A percentile compares a stretch with the other conserved stretches of the same genome.
phyloP scores from a whole-genome alignment of 805 yeast species.

The Saturnispora dispora region DNA sequence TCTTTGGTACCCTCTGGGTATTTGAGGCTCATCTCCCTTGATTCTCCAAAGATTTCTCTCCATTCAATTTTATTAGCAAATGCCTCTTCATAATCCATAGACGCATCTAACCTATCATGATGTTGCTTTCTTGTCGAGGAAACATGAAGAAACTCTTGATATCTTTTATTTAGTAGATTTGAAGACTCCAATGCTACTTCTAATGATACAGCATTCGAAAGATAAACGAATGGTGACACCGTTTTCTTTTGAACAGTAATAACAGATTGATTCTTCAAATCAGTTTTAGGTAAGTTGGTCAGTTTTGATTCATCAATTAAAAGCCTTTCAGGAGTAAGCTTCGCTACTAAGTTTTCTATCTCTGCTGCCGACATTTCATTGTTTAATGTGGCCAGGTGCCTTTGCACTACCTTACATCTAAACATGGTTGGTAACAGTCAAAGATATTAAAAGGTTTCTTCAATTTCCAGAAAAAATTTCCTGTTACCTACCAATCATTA shows the following conservation, averaged over 20 bases:
- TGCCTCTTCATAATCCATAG: slow-evolving; percentile 1
- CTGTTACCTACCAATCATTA: no score
- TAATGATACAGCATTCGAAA: slow-evolving; percentile 13
- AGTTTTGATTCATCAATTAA: not conserved
- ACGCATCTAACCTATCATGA: not conserved
- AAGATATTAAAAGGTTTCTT: not conserved
- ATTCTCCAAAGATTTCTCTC: not conserved
- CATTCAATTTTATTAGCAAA: not conserved
- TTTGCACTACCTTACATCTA: not conserved
- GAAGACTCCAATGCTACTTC: slow-evolving; percentile 9
- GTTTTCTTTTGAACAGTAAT: slow-evolving; percentile 1
- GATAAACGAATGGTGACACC: slow-evolving; percentile 9
- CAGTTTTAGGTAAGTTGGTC: not conserved
- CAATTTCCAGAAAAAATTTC: not conserved
- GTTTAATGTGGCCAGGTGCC: not conserved
- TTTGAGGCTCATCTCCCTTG: not conserved
- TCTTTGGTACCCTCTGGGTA: slow-evolving; percentile 5
- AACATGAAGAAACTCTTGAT: not conserved
- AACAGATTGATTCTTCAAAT: not conserved
- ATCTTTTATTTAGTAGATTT: not conserved
- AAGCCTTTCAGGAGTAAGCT: not conserved
- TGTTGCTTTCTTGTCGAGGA: not conserved
- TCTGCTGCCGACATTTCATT: not conserved
- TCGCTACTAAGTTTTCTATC: not conserved
- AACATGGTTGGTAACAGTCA: not conserved